Conservation (phyloP, 306 rosid genomes). For the Myrica gale region DNA sequence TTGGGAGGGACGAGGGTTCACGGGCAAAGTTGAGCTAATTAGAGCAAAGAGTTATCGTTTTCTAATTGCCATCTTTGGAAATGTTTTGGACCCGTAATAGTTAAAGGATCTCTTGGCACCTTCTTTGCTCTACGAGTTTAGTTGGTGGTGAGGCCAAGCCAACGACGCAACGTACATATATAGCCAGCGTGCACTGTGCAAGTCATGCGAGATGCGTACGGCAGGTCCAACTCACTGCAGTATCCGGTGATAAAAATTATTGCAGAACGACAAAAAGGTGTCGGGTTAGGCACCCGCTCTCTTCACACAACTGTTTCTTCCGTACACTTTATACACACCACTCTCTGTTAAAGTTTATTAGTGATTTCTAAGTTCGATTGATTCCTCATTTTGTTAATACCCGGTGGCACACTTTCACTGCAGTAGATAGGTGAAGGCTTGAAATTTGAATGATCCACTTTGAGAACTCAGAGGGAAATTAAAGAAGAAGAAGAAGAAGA, state of each 20-base stretch:
- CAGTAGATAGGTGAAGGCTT: too few species aligned
- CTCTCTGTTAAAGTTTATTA: too few species aligned
- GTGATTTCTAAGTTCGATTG: too few species aligned
- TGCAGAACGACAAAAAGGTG: neutral
- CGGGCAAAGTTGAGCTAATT: neutral
- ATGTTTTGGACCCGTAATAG: neutral
- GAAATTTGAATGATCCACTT: too few species aligned
- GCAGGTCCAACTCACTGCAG: neutral
- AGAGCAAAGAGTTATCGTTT: neutral
- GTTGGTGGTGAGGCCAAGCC: neutral
- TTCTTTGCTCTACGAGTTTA: neutral
- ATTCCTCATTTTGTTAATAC: too few species aligned
- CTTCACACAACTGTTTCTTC: too few species aligned
- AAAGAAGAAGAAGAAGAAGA: too few species aligned
- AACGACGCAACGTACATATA: neutral
- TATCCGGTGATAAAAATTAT: neutral
- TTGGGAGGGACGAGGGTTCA: constrained; percentile 3
- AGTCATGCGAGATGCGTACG: neutral
- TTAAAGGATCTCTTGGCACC: neutral
- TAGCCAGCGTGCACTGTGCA: neutral
- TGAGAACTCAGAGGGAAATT: too few species aligned
- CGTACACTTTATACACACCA: too few species aligned
- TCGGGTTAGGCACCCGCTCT: neutral
- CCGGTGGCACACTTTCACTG: too few species aligned
- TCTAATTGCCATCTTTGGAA: constrained; percentile 2